A percentile compares a stretch with the other conserved stretches of the same genome.
These are phyloP conservation scores for Cordyceps javanica DNA, from an alignment of 2,329 filamentous ascomycete species.

Conservation along the genomic window DNA sequence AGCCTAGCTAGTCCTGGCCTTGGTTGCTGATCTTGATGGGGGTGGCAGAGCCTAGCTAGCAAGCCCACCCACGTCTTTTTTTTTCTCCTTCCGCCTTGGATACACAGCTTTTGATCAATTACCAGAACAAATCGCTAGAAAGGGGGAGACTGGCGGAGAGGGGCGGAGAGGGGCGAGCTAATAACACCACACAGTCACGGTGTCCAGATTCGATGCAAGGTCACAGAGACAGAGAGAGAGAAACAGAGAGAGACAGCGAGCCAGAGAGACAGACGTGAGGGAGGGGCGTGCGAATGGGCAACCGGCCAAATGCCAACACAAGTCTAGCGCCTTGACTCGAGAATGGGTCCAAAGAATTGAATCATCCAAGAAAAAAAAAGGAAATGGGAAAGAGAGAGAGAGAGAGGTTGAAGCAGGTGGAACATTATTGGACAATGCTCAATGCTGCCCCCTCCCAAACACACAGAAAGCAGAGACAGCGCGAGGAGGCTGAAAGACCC, in stretches of 20 bases:
- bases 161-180: not conserved
- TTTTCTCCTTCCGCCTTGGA: not conserved
- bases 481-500: not conserved
- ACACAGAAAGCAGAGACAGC: not conserved
- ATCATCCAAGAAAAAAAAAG: not conserved
- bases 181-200: too few species aligned
- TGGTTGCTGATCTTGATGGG: not conserved
- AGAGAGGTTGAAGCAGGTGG: not conserved
- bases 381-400: not conserved
- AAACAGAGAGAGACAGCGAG: not conserved
- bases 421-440: not conserved
- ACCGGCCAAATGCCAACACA: conserved; percentile 5
- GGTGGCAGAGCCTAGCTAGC: not conserved
- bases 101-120: not conserved
- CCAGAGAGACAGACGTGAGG: not conserved
- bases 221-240: not conserved
- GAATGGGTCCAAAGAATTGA: conserved; percentile 3
- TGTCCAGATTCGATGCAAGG: not conserved
- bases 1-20: not conserved
- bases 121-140: not conserved
- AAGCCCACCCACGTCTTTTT: not conserved
- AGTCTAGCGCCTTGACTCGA: conserved; percentile 11
- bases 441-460: too few species aligned
- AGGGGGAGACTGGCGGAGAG: too few species aligned
- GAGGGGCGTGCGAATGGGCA: not conserved